Evolutionary conservation across 2,329 filamentous ascomycete genomes (phyloP).

Genomic region (Fusarium sp.): DNA sequence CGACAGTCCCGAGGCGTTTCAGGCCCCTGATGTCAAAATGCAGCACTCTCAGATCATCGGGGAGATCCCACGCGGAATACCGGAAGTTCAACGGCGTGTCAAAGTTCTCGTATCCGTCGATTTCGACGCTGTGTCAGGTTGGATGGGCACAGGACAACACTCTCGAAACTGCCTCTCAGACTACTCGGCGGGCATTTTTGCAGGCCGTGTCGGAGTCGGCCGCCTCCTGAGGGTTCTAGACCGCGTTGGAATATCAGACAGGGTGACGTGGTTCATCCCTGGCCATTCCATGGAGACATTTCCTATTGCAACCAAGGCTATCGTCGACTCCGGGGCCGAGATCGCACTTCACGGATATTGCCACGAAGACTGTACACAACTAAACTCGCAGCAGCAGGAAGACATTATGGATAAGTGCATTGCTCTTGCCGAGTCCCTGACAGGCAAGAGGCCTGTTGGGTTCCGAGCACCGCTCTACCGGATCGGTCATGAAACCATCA

Average conservation of each 20-base stretch:
- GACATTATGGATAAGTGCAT: constrained; percentile 10
- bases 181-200: constrained; percentile 23
- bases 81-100: constrained; percentile 37
- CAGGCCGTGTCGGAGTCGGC: constrained; percentile 55
- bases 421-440: neutral
- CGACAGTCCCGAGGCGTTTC: neutral
- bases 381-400: neutral
- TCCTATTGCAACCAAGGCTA: constrained; percentile 52
- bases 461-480: constrained; percentile 9
- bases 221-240: constrained; percentile 56
- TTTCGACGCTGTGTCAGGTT: constrained; percentile 65
- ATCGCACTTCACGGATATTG: constrained; percentile 9
- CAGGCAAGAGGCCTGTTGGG: neutral
- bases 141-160: constrained; percentile 64
- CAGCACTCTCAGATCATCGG: neutral
- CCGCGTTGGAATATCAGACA: constrained; percentile 56
- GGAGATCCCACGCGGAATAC: neutral
- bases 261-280: constrained; percentile 63
- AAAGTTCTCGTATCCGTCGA: constrained; percentile 49
- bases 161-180: constrained; percentile 29
- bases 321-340: constrained; percentile 50
- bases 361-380: constrained; percentile 3
- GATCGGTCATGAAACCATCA: constrained; percentile 2
- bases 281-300: constrained; percentile 62
- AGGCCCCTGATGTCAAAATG: neutral